Evolutionary conservation across 2,329 filamentous ascomycete genomes (phyloP).

Genomic region (Neofusicoccum sp.): DNA sequence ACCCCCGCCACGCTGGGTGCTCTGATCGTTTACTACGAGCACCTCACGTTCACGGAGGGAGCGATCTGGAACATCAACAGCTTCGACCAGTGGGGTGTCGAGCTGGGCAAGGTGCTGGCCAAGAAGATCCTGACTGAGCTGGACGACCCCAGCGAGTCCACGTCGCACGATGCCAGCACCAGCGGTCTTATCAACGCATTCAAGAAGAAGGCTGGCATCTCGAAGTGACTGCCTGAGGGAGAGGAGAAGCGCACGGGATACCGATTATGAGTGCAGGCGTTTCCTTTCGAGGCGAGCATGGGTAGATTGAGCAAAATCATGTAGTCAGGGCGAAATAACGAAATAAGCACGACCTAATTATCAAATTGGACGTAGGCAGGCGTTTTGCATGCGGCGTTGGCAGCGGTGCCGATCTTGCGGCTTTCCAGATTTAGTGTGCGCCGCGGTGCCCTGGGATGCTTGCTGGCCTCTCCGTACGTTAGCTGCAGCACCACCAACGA

Average conservation of each 20-base stretch:
- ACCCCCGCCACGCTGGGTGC: slow-evolving; percentile 91
- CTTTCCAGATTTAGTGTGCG: slow-evolving; percentile 10
- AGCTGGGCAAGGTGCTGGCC: slow-evolving; percentile 92
- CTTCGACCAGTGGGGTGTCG: slow-evolving; percentile 99
- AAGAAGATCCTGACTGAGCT: slow-evolving; percentile 71
- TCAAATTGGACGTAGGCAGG: not conserved
- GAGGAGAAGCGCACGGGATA: slow-evolving; percentile 1
- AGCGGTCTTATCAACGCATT: slow-evolving; percentile 87
- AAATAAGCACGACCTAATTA: slow-evolving; percentile 5
- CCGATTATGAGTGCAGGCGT: not conserved
- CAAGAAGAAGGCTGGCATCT: slow-evolving; percentile 67
- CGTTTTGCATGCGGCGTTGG: not conserved
- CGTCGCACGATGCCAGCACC: slow-evolving; percentile 81
- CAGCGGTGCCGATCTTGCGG: slow-evolving; percentile 8
- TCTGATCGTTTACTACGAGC: slow-evolving; percentile 98
- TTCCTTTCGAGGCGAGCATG: not conserved
- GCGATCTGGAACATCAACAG: slow-evolving; percentile 99
- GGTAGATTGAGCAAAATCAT: slow-evolving; percentile 9
- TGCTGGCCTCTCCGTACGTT: slow-evolving; percentile 9
- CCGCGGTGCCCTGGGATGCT: not conserved
- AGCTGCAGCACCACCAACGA: slow-evolving; percentile 4
- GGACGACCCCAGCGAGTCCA: slow-evolving; percentile 69
- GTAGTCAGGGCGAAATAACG: slow-evolving; percentile 9
- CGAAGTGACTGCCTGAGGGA: slow-evolving; percentile 20
- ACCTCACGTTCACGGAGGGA: slow-evolving; percentile 95